A percentile compares a stretch with the other conserved stretches of the same genome.
Evolutionary conservation across 352 stramenopile species (phyloP).

Genomic region (Phytophthora citricola): DNA sequence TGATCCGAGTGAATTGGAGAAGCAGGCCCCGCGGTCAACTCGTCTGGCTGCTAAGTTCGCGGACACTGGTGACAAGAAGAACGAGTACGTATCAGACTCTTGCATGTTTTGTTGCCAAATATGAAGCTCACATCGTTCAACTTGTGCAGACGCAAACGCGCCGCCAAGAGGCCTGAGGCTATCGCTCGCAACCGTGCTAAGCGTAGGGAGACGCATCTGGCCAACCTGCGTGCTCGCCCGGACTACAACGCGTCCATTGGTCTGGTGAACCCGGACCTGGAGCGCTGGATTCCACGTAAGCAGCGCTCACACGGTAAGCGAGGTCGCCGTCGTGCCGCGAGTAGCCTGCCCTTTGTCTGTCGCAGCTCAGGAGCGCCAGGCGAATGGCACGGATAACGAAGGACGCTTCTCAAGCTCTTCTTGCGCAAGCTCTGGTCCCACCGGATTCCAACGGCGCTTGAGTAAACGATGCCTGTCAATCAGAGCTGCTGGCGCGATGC

Average conservation of each 20-base stretch:
- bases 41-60: conserved; percentile 67
- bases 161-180: conserved; percentile 74
- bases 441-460: too few species aligned
- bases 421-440: too few species aligned
- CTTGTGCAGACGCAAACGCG: conserved; percentile 61
- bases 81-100: conserved; percentile 58
- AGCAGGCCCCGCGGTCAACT: conserved; percentile 64
- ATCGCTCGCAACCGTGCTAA: conserved; percentile 81
- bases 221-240: conserved; percentile 59
- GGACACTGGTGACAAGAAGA: conserved; percentile 77
- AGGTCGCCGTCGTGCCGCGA: conserved; percentile 70
- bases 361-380: too few species aligned
- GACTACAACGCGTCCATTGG: conserved; percentile 86
- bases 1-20: conserved; percentile 73
- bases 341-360: too few species aligned
- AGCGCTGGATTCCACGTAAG: conserved; percentile 89
- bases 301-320: conserved; percentile 82
- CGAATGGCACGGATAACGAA: too few species aligned
- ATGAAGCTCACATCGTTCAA: conserved; percentile 14
- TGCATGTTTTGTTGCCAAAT: too few species aligned
- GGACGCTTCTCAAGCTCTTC: too few species aligned
- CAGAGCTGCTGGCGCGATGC: too few species aligned
- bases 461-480: too few species aligned
- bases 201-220: conserved; percentile 65
- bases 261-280: conserved; percentile 76